Base-by-base conservation (phyloP, 805 yeast genomes). In the Komagataella ulmi region DNA sequence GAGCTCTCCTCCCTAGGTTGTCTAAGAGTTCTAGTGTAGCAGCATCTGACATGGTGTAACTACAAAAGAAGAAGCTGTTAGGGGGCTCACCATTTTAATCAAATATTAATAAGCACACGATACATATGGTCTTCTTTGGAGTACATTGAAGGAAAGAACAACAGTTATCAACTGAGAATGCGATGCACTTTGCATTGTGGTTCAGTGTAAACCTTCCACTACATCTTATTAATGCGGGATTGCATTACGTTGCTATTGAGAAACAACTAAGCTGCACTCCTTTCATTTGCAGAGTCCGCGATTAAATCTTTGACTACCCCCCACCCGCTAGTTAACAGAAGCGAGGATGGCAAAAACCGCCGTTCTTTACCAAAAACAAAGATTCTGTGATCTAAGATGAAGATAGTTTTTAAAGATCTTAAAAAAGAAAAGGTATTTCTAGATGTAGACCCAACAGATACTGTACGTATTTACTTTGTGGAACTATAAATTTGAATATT, bases 381-480 rank as follows among this genome's bases (percentile, higher is more conserved):
- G 21, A 21, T 19, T 12, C 19, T 7, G n/a, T 44, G 17, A 40
- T 30, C 14, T 30, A 30, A 50, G 55, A 89, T 88, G 96, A 83
- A 84, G 68, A 71, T 89, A 57, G 75, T 83, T 50, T 81, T 93
- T 66, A 89, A 90, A 66, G 96, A 93, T 69, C 86, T 93, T 71
- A 90, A 93, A 71, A 93, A 91, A 71, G 89, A 88, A 64, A 85
- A 82, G 64, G 79, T 90, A 65, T 77, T 88, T 24, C 62, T 93
- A 54, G 96, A 88, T 24, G 77, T 88, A 53, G 95, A 85, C 54
- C 73, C 76, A 7, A 55, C 76, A 12, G 88, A 81, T 50, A 75
- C 88, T 2, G 91, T 86, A 62, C 58, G 79, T 73, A 23, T 23
- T 17, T 7, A 44, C 14, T 30, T 17, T 6, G n/a, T 4, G 8